These are phyloP conservation scores for Lentinus brumalis DNA, from an alignment of 768 basidiomycete species.

Conservation along the genomic window DNA sequence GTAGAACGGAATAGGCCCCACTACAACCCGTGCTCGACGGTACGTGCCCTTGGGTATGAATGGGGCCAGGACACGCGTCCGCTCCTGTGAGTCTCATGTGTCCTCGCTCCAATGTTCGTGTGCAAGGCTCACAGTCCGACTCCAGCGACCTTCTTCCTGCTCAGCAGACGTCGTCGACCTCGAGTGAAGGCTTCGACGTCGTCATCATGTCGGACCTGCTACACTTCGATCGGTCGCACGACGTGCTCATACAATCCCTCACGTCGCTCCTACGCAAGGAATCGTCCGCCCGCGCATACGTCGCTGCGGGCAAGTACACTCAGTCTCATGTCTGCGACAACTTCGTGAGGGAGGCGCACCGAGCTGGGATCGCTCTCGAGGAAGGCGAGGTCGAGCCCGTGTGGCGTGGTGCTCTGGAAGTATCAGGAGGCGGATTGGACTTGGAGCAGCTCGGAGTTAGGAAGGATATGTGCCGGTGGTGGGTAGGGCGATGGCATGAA, in stretches of 20 bases:
- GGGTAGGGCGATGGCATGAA: slow-evolving; percentile 55
- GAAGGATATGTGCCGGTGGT: slow-evolving; percentile 63
- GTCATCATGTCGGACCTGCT: slow-evolving; percentile 74
- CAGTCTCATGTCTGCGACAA: slow-evolving; percentile 49
- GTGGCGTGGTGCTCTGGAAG: slow-evolving; percentile 52
- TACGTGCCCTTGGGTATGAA: slow-evolving; percentile 55
- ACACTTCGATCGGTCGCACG: slow-evolving; percentile 66
- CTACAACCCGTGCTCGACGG: slow-evolving; percentile 41
- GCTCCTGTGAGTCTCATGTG: slow-evolving; percentile 47
- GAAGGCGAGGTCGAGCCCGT: slow-evolving; percentile 41
- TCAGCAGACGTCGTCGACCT: not conserved
- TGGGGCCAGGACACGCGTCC: slow-evolving; percentile 58
- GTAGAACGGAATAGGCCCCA: slow-evolving; percentile 48
- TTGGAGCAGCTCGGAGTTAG: slow-evolving; percentile 47
- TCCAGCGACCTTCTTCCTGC: not conserved
- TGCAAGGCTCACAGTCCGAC: not conserved
- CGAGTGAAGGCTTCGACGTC: slow-evolving; percentile 46
- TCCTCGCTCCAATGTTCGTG: slow-evolving; percentile 7
- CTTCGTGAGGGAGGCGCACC: slow-evolving; percentile 47
- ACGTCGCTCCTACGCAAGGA: slow-evolving; percentile 47
- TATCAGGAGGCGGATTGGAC: slow-evolving; percentile 46
- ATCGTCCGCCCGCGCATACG: slow-evolving; percentile 47
- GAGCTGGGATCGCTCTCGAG: slow-evolving; percentile 48
- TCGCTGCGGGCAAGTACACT: slow-evolving; percentile 70
- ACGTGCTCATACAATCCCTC: slow-evolving; percentile 53